phyloP scores from a whole-genome alignment of 2,329 filamentous ascomycete genomes.

The Epicoccum sorghinum region DNA sequence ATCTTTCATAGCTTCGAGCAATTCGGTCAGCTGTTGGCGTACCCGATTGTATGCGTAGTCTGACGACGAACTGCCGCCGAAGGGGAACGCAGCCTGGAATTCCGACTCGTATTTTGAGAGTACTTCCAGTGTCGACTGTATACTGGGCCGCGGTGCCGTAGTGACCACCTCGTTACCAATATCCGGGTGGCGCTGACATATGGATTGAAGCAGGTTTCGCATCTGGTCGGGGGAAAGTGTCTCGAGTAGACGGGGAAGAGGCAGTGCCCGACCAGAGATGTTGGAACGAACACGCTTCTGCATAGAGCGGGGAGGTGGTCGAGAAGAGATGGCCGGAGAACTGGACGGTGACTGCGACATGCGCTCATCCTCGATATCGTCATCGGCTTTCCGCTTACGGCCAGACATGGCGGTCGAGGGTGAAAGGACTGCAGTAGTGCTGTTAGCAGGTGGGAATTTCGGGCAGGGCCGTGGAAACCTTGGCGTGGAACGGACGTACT shows the following conservation, averaged over 20 bases:
- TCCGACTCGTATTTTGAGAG: conserved; percentile 80
- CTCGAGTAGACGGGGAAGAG: conserved; percentile 82
- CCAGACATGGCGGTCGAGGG: conserved; percentile 52
- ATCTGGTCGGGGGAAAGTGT: conserved; percentile 87
- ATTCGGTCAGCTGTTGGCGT: conserved; percentile 75
- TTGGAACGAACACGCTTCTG: conserved; percentile 73
- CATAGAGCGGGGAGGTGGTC: conserved; percentile 63
- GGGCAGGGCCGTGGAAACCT: neutral
- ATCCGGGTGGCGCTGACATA: conserved; percentile 87
- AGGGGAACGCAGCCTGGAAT: conserved; percentile 81
- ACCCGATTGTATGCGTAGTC: conserved; percentile 97
- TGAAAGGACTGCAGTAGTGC: conserved; percentile 37
- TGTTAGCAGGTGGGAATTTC: conserved; percentile 18
- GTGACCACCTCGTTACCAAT: conserved; percentile 84
- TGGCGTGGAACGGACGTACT: conserved; percentile 53
- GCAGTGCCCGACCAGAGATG: conserved; percentile 68
- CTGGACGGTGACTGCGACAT: conserved; percentile 89
- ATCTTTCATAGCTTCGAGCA: conserved; percentile 89
- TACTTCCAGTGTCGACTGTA: conserved; percentile 78
- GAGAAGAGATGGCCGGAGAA: conserved; percentile 76
- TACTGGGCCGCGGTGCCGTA: conserved; percentile 85
- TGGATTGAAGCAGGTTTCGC: conserved; percentile 82
- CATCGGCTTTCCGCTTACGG: conserved; percentile 88
- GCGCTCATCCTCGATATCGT: conserved; percentile 74
- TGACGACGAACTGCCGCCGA: conserved; percentile 79